A percentile compares a stretch with the other conserved stretches of the same genome.
Conservation (phyloP, 2,329 filamentous ascomycete genomes). For the Fusarium udum region DNA sequence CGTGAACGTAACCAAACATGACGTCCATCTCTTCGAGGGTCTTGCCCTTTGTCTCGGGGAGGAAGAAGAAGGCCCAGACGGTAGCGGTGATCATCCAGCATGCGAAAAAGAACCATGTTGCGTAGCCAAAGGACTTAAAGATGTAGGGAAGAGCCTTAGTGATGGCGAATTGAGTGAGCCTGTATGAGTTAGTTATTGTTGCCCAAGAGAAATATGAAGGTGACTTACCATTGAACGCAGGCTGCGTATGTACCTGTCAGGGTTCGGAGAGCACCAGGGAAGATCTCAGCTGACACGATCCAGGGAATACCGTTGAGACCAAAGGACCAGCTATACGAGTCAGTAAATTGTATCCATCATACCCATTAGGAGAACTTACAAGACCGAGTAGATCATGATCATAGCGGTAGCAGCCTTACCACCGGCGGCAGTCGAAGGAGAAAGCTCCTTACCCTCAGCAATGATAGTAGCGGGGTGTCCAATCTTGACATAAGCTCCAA, state of each 20-base stretch:
- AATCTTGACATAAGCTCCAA: slow-evolving; percentile 63
- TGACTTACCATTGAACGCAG: slow-evolving; percentile 49
- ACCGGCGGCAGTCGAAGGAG: slow-evolving; percentile 54
- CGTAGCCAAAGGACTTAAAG: slow-evolving; percentile 56
- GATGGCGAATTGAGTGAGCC: slow-evolving; percentile 54
- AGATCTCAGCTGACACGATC: slow-evolving; percentile 57
- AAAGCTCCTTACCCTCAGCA: slow-evolving; percentile 52
- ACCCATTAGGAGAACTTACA: slow-evolving; percentile 48
- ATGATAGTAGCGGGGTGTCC: slow-evolving; percentile 59
- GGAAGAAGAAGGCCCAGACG: slow-evolving; percentile 60
- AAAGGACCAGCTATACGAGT: slow-evolving; percentile 51
- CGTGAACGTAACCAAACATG: slow-evolving; percentile 44
- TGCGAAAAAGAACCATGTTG: slow-evolving; percentile 67
- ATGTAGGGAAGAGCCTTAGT: slow-evolving; percentile 58
- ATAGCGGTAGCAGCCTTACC: slow-evolving; percentile 64
- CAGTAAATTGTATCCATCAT: neutral
- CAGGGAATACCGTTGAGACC: slow-evolving; percentile 58
- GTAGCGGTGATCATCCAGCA: slow-evolving; percentile 59
- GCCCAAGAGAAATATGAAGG: fast-evolving
- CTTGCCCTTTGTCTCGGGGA: slow-evolving; percentile 65
- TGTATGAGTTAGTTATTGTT: neutral
- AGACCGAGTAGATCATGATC: slow-evolving; percentile 64
- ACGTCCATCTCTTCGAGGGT: slow-evolving; percentile 63
- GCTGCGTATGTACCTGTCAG: slow-evolving; percentile 54
- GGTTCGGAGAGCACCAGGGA: slow-evolving; percentile 54